A percentile compares a stretch with the other conserved stretches of the same genome.
These are phyloP conservation scores for Abelmoschus esculentus DNA, from an alignment of 345 rosid species.

Conservation along the genomic window DNA sequence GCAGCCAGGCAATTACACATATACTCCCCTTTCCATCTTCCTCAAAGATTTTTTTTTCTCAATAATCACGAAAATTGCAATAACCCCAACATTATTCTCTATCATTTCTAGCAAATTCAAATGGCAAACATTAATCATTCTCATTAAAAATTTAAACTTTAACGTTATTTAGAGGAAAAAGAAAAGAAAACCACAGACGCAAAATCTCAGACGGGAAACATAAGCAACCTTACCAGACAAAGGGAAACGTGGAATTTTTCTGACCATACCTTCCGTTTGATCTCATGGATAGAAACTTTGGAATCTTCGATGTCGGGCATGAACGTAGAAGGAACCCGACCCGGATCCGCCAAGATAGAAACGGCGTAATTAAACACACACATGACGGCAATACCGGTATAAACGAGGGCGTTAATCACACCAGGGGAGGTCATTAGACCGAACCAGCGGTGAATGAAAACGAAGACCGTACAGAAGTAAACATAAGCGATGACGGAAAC, in stretches of 20 bases:
- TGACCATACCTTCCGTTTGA: slow-evolving; percentile 72
- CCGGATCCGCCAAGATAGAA: slow-evolving; percentile 75
- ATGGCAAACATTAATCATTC: not conserved
- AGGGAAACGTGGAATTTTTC: not conserved
- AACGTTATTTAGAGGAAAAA: no score
- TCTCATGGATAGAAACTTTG: slow-evolving; percentile 60
- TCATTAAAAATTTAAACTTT: not conserved
- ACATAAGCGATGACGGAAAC: slow-evolving; percentile 50
- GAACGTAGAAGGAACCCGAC: slow-evolving; percentile 63
- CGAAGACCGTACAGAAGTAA: slow-evolving; percentile 61
- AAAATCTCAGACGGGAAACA: not conserved
- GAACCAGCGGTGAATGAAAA: slow-evolving; percentile 82
- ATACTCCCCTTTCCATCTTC: no score
- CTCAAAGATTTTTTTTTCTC: not conserved
- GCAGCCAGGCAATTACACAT: not conserved
- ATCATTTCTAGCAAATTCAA: not conserved
- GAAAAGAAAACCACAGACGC: no score
- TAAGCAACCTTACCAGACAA: not conserved
- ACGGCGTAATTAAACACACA: slow-evolving; percentile 49
- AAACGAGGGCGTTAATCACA: slow-evolving; percentile 54
- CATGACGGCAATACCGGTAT: slow-evolving; percentile 61
- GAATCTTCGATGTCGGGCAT: slow-evolving; percentile 74
- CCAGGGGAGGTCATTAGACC: slow-evolving; percentile 81
- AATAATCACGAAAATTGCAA: not conserved
- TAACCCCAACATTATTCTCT: slow-evolving; percentile 1